phyloP scores from a whole-genome alignment of 768 basidiomycete genomes.

The Russula virescens region DNA sequence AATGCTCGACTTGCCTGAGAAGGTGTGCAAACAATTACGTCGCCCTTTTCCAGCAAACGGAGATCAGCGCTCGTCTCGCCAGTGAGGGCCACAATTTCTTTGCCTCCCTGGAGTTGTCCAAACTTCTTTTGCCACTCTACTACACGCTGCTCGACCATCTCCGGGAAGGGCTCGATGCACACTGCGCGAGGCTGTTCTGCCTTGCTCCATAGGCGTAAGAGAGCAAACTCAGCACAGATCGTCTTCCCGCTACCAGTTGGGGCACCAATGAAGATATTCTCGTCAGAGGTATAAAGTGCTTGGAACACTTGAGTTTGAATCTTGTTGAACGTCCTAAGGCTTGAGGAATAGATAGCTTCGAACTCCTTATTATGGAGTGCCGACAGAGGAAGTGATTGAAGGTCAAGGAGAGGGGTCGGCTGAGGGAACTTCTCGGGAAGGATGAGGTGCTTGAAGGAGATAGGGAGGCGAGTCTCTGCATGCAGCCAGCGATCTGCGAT shows the following conservation, averaged over 20 bases:
- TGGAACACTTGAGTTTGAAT: conserved; percentile 99
- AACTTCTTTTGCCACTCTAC: conserved; percentile 89
- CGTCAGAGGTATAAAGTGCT: conserved; percentile 91
- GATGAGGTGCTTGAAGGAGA: conserved; percentile 97
- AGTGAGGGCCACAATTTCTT: conserved; percentile 89
- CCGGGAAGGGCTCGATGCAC: conserved; percentile 94
- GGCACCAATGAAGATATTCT: conserved; percentile 94
- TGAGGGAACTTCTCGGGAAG: conserved; percentile 95
- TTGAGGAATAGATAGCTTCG: conserved; percentile 76
- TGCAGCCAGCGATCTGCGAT: conserved; percentile 96
- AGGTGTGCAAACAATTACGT: conserved; percentile 93
- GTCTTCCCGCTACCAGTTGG: conserved; percentile 98
- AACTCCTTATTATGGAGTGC: conserved; percentile 93
- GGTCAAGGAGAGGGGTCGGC: conserved; percentile 87
- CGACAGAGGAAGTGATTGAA: conserved; percentile 83
- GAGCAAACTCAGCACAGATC: conserved; percentile 92
- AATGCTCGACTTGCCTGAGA: conserved; percentile 54
- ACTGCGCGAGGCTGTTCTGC: conserved; percentile 76
- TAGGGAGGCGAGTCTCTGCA: conserved; percentile 87
- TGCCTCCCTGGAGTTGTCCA: conserved; percentile 74
- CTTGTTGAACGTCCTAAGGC: conserved; percentile 90
- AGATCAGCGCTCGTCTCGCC: conserved; percentile 93
- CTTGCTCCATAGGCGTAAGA: conserved; percentile 93
- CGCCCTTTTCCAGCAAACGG: conserved; percentile 81
- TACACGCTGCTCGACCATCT: conserved; percentile 92